Conservation (phyloP, 2,329 filamentous ascomycete species). For the Davidsoniella neocaledoniae region DNA sequence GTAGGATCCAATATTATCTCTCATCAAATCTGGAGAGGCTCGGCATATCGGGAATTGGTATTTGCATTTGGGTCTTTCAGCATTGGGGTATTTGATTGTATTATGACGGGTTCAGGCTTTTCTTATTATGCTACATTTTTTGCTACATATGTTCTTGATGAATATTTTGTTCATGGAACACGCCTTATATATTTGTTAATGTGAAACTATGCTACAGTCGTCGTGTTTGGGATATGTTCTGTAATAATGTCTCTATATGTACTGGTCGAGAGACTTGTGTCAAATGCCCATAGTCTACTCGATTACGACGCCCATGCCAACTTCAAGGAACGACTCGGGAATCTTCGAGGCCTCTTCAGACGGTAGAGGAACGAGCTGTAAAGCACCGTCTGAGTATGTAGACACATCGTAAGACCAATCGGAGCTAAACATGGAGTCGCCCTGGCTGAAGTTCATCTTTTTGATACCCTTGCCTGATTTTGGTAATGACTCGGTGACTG, state of each 20-base stretch:
- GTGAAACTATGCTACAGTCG: too few relatives aligned
- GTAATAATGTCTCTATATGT: too few relatives aligned
- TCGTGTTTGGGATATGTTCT: too few relatives aligned
- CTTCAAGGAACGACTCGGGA: constrained; percentile 29
- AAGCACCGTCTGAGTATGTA: constrained; percentile 5
- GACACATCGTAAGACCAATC: constrained; percentile 13
- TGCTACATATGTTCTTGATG: too few relatives aligned
- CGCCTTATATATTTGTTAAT: too few relatives aligned
- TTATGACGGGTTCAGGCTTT: too few relatives aligned
- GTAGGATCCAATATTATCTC: constrained; percentile 1
- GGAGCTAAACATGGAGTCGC: constrained; percentile 29
- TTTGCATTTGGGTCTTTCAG: too few relatives aligned
- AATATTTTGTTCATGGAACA: too few relatives aligned
- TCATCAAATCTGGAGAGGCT: background rate
- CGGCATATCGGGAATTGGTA: too few relatives aligned
- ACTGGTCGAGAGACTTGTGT: too few relatives aligned
- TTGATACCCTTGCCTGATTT: background rate
- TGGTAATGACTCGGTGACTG: constrained; percentile 5
- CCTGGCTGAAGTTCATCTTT: constrained; percentile 26
- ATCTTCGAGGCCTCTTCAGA: background rate
- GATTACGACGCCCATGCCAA: constrained; percentile 39
- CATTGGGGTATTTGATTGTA: too few relatives aligned
- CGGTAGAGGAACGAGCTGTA: constrained; percentile 8
- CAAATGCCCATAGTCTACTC: constrained; percentile 17
- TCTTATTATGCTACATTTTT: too few relatives aligned